Evolutionary conservation across 2,329 filamentous ascomycete species (phyloP), one percentile per base, ranked within the genome.

Genomic region (Venturia pyrina): DNA sequence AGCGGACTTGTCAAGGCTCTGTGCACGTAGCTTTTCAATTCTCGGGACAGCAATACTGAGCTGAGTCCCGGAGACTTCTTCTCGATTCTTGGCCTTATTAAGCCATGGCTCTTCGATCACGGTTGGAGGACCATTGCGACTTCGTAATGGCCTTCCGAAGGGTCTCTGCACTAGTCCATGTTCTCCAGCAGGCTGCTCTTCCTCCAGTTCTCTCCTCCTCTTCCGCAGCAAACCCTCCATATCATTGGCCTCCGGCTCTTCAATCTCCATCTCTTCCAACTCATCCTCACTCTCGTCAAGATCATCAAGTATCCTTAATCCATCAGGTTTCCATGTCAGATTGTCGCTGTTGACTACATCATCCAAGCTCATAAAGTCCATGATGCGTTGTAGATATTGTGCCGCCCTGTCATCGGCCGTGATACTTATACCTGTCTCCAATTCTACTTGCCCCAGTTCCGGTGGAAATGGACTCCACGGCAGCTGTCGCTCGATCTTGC

Each of bases 401-500:
- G 37, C 44, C 19, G 53, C 53, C 21, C 17, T n/a, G 67, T 80
- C 76, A 21, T 77, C 76, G 46, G 77, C 74, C 17, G 53, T 21
- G 15, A 59, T 8, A 15, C 67, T 53, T 5, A 81, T 74, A 13
- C 68, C 69, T 62, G 79, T 77, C 17, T 79, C 74, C 0, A 76
- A 69, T 11, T 72, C 73, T 15, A 78, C 67, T 7, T 75, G 74
- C 3, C 71, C 75, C 0, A 79, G 69, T n/a, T 77, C 74, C 3
- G 71, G 71, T 2, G 77, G 74, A 65, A 85, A 83, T 3, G 82
- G 79, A 34, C 67, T 72, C 82, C 82, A 85, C 4, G 69, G 73
- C 13, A 85, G 69, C 3, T 74, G 72, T 37, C 74, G 70, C 43
- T 81, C 76, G 5, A 79, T 68, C 60, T 73, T 75, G 5, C 74